Base-by-base conservation (phyloP, 345 rosid genomes). In the Brassica juncea region DNA sequence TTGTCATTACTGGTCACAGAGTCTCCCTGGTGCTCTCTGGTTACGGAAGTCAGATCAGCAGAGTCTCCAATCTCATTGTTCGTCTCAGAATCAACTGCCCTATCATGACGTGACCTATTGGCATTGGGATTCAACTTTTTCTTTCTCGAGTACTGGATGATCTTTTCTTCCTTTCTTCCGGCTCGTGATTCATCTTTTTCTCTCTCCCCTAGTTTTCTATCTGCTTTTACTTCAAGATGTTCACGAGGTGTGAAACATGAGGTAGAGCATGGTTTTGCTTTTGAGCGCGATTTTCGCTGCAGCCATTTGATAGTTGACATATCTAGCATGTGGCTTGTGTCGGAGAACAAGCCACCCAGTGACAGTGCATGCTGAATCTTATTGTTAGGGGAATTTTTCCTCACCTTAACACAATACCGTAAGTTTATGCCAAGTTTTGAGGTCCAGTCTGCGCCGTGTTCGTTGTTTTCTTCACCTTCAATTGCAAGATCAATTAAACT, bases 401-500 rank as follows among this genome's bases (percentile, higher is more conserved):
- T 84, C 73, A 87, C 87, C 78, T 89, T 93, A 73, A 96, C 91
- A 77, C 92, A 93, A 66, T 86, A 80, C 66, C 76, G 86, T 82
- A 96, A 88, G 83, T 96, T 96, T 73, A 96, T 82, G 73, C 95
- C 97, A 79, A 96, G 82, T 77, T 82, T 78, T 47, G 97, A 88
- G 65, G 97, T 96, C 99, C 99, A 96, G 75, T 96, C 98, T 81
- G 86, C 87, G 15, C 84, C 84, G 73, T 81, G 77, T 83, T 85
- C 89, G 66, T 81, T 85, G 42, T 72, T 80, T 76, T 86, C 87
- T 74, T 91, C 92, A 71, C 84, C 90, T 71, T 86, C 92, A 68
- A 96, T 91, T 54, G 98, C 97, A 81, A 88, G 85, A 84, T 87
- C 90, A 80, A 96, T 91, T 92, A 93, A 86, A 77, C 87, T 88